A percentile compares a stretch with the other conserved stretches of the same genome.
Evolutionary conservation across 305 asterid genomes (phyloP).

Genomic region (Andrographis paniculata): DNA sequence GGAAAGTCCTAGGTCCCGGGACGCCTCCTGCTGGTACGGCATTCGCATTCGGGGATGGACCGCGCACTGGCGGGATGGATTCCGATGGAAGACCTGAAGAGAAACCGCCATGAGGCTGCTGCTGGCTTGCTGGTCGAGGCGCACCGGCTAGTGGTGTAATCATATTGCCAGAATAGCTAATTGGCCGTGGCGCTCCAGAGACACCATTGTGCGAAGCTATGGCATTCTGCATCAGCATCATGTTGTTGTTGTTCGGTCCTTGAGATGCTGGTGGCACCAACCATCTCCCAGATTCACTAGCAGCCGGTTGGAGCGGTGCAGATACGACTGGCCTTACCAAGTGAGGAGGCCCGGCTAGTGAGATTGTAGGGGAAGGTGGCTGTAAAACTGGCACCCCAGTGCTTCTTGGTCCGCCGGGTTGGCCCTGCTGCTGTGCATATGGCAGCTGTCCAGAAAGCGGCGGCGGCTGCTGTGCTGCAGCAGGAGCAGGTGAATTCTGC

Average conservation of each 20-base stretch:
- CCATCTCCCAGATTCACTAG: constrained; percentile 28
- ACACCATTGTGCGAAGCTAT: not conserved
- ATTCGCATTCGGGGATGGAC: constrained; percentile 21
- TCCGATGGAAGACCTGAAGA: constrained; percentile 22
- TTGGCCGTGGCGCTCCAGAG: constrained; percentile 23
- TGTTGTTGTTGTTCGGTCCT: constrained; percentile 27
- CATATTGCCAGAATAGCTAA: constrained; percentile 27
- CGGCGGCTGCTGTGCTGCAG: constrained; percentile 30
- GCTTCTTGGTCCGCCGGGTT: constrained; percentile 44
- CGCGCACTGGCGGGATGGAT: constrained; percentile 17
- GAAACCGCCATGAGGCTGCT: constrained; percentile 32
- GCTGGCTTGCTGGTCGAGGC: constrained; percentile 27
- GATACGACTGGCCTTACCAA: constrained; percentile 27
- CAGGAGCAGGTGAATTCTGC: constrained; percentile 37
- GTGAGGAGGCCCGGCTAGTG: constrained; percentile 28
- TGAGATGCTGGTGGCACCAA: constrained; percentile 29
- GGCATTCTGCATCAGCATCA: constrained; percentile 15
- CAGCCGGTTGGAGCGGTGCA: constrained; percentile 26
- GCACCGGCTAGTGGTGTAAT: constrained; percentile 32
- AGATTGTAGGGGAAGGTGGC: constrained; percentile 23
- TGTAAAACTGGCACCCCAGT: constrained; percentile 25
- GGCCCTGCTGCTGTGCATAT: constrained; percentile 35
- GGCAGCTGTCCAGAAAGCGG: constrained; percentile 30
- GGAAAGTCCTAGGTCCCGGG: constrained; percentile 25
- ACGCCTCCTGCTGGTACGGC: constrained; percentile 19